Percentiles rank a stretch among this genome's conserved stretches.
These are phyloP conservation scores for Fusarium sp. DNA, from an alignment of 2,329 filamentous ascomycete genomes.

Conservation along the genomic window DNA sequence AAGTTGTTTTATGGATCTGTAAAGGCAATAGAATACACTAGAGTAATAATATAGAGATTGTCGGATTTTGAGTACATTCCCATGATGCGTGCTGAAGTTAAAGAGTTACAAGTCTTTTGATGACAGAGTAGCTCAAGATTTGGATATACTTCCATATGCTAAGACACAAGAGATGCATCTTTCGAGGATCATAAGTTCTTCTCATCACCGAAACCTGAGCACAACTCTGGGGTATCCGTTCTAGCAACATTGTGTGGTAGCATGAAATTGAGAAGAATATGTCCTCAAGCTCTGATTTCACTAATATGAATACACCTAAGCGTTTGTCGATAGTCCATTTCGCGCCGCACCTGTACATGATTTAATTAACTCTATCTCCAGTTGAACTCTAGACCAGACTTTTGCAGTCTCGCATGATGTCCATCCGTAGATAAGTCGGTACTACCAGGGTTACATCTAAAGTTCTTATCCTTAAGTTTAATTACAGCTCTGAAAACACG, in stretches of 20 bases:
- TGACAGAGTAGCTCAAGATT: not conserved
- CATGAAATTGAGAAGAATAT: not conserved
- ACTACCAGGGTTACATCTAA: not conserved
- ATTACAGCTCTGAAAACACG: slow-evolving; percentile 4
- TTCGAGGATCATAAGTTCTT: not conserved
- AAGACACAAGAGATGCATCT: too few species aligned
- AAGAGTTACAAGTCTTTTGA: not conserved
- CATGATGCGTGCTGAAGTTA: too few species aligned
- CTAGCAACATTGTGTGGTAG: not conserved
- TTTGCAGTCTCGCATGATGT: not conserved
- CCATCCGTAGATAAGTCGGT: not conserved
- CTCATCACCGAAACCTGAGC: not conserved
- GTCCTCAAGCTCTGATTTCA: not conserved
- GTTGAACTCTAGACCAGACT: not conserved
- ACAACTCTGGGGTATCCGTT: rapidly evolving
- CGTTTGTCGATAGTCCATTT: not conserved
- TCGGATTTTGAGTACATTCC: not conserved
- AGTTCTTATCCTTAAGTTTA: not conserved
- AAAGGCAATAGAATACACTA: rapidly evolving
- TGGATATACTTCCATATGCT: not conserved
- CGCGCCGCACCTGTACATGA: not conserved
- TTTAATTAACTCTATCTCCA: not conserved
- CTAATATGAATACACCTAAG: not conserved
- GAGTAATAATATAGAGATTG: not conserved
- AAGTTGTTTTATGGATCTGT: rapidly evolving